Evolutionary conservation across 202 grass and related monocot species (phyloP).

Genomic region (Musa balbisiana): DNA sequence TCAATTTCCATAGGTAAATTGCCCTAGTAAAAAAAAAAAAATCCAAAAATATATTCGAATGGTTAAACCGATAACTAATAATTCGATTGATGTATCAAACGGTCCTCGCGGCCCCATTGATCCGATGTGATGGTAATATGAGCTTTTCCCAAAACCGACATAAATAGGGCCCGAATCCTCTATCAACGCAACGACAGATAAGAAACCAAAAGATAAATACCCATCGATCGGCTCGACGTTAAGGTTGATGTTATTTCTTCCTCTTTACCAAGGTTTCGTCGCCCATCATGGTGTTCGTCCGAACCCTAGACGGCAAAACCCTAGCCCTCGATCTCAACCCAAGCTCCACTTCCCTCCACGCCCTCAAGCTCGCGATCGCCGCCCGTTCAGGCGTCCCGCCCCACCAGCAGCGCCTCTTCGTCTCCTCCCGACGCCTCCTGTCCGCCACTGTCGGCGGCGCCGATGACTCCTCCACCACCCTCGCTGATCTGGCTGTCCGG

Average conservation of each 20-base stretch:
- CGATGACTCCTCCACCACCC: constrained; percentile 16
- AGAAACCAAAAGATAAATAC: no score
- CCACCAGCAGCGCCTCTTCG: constrained; percentile 26
- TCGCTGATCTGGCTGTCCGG: constrained; percentile 21
- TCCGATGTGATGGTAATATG: no score
- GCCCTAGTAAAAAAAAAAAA: no score
- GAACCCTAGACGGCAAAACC: constrained; percentile 38
- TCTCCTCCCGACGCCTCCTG: constrained; percentile 33
- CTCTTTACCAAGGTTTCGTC: background rate
- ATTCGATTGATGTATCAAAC: no score
- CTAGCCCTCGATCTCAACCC: constrained; percentile 37
- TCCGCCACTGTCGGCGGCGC: constrained; percentile 7
- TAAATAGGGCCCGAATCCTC: no score
- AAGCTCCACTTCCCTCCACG: constrained; percentile 27
- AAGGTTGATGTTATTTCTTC: background rate
- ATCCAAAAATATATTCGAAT: no score
- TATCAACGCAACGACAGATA: no score
- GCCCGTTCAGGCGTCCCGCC: constrained; percentile 22
- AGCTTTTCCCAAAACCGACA: no score
- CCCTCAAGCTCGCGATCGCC: constrained; percentile 27
- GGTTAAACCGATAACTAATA: no score
- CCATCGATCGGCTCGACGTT: no score
- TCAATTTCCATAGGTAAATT: no score
- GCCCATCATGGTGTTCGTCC: constrained; percentile 38
- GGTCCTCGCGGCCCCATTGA: no score